Evolutionary conservation across 2,329 filamentous ascomycete genomes (phyloP).

Genomic region (Graphilbum fragrans): DNA sequence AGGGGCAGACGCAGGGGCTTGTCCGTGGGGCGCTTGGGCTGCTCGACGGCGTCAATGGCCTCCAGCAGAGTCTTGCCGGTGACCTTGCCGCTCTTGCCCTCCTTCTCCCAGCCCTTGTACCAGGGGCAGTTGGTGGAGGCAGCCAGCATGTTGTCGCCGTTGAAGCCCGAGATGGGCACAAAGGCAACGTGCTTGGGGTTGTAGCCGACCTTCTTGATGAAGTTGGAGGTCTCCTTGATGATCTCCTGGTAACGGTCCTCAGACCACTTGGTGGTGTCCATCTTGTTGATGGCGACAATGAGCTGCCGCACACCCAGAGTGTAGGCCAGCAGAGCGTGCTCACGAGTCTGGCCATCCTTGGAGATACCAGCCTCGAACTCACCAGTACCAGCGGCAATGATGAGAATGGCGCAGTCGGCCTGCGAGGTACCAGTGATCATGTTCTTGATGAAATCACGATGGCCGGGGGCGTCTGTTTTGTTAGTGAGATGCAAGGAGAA

Average conservation of each 20-base stretch:
- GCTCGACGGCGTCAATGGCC: conserved; percentile 94
- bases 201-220: conserved; percentile 99
- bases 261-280: conserved; percentile 99
- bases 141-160: conserved; percentile 99
- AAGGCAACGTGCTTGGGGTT: conserved; percentile 98
- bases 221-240: conserved; percentile 99
- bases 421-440: conserved; percentile 99
- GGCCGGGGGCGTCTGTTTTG: conserved; percentile 75
- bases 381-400: conserved; percentile 99
- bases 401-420: conserved; percentile 99
- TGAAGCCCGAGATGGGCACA: conserved; percentile 99
- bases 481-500: conserved; percentile 12
- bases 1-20: conserved; percentile 99
- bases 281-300: conserved; percentile 99
- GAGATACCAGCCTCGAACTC: conserved; percentile 99
- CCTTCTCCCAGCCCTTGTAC: conserved; percentile 99
- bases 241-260: conserved; percentile 96
- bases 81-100: conserved; percentile 78
- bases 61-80: conserved; percentile 97
- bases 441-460: conserved; percentile 99
- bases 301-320: conserved; percentile 99
- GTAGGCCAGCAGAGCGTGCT: conserved; percentile 99
- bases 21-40: conserved; percentile 85
- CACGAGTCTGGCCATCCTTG: conserved; percentile 99
- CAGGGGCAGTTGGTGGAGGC: conserved; percentile 88